These are phyloP conservation scores for Pythium apleroticum DNA, from an alignment of 352 stramenopile genomes.

Conservation along the genomic window DNA sequence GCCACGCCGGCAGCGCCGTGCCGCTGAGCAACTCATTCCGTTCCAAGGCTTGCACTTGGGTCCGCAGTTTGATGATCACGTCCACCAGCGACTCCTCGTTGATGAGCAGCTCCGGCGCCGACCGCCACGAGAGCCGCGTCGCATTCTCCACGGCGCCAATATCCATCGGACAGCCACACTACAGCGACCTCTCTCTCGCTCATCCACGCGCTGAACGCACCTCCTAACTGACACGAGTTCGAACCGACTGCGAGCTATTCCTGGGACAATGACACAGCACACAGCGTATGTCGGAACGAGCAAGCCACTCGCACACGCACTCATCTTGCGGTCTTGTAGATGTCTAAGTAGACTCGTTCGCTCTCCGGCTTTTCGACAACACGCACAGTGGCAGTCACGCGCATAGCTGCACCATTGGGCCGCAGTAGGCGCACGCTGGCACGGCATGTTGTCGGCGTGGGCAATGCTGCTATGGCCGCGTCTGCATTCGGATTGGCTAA, in stretches of 20 bases:
- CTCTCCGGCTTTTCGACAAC: no score
- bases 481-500: no score
- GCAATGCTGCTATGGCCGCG: no score
- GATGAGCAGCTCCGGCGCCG: slow-evolving; percentile 67
- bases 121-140: slow-evolving; percentile 60
- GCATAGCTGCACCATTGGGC: no score
- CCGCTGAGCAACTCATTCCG: slow-evolving; percentile 78
- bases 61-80: slow-evolving; percentile 65
- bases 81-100: slow-evolving; percentile 82
- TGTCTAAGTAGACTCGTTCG: no score
- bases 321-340: no score
- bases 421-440: no score
- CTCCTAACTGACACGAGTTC: background rate
- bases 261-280: background rate
- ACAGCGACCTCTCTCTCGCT: background rate
- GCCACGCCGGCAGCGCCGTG: slow-evolving; percentile 61
- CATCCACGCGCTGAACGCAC: background rate
- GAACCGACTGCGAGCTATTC: background rate
- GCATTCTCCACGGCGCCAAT: slow-evolving; percentile 36
- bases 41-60: slow-evolving; percentile 67
- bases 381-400: no score
- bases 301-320: background rate
- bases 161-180: slow-evolving; percentile 25
- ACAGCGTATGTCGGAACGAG: background rate
- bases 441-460: no score